Conservation (phyloP, 306 rosid species). For the Cicer cuneatum region DNA sequence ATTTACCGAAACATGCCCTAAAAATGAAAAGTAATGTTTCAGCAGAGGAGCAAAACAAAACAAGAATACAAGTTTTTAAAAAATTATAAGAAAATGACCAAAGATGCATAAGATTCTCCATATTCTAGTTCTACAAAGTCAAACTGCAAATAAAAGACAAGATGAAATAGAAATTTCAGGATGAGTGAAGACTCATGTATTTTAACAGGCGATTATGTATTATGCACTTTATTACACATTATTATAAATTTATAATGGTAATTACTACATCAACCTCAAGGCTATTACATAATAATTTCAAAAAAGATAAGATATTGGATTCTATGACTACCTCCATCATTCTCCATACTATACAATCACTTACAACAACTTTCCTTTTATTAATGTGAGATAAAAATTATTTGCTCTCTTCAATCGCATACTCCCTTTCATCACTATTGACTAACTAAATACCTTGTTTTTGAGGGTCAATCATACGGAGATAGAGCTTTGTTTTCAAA, state of each 20-base stretch:
- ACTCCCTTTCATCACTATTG: slow-evolving; percentile 11
- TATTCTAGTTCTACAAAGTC: not conserved
- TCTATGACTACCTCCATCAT: not conserved
- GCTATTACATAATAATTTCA: not conserved
- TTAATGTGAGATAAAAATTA: not conserved
- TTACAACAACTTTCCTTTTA: slow-evolving; percentile 4
- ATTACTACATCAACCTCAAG: slow-evolving; percentile 9
- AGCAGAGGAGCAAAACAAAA: not conserved
- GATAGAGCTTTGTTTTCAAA: no score
- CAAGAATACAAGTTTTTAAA: not conserved
- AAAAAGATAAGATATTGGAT: no score
- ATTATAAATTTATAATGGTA: slow-evolving; percentile 1
- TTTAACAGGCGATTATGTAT: not conserved
- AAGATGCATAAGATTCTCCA: slow-evolving; percentile 2
- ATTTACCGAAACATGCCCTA: not conserved
- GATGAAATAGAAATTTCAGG: not conserved
- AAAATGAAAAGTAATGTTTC: not conserved
- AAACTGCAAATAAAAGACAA: not conserved
- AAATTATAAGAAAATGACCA: not conserved
- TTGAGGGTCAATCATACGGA: no score
- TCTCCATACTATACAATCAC: slow-evolving; percentile 2
- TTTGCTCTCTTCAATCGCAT: not conserved
- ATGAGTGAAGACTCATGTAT: slow-evolving; percentile 14
- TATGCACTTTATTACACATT: not conserved
- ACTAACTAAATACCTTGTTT: not conserved